Conservation (phyloP, 208 protist species). For the Eutreptiella sp. region DNA sequence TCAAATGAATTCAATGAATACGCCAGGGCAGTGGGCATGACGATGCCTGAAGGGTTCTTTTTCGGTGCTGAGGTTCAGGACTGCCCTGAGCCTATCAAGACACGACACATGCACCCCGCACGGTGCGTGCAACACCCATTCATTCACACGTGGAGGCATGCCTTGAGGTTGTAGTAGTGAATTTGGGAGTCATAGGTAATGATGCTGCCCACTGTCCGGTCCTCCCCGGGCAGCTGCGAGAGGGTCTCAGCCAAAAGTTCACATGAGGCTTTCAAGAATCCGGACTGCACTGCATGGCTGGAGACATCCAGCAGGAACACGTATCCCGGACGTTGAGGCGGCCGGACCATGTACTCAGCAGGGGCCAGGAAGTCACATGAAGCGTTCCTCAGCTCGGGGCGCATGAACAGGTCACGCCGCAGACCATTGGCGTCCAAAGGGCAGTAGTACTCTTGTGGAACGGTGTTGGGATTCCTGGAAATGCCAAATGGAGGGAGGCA, state of each 20-base stretch:
- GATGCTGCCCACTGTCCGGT: conserved; percentile 57
- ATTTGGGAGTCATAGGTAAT: conserved; percentile 76
- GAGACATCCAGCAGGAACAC: conserved; percentile 91
- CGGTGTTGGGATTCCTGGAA: too few species aligned
- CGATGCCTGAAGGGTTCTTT: too few species aligned
- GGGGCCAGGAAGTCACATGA: conserved; percentile 88
- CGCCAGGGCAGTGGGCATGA: too few species aligned
- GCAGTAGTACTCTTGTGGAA: conserved; percentile 64
- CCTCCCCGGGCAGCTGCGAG: too few species aligned
- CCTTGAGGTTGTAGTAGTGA: conserved; percentile 84
- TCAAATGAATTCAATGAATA: too few species aligned
- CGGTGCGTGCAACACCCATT: too few species aligned
- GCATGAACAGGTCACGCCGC: conserved; percentile 57
- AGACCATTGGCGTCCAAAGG: conserved; percentile 68
- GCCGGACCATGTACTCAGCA: conserved; percentile 82
- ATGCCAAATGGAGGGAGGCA: too few species aligned
- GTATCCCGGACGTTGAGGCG: conserved; percentile 77
- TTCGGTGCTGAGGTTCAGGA: too few species aligned
- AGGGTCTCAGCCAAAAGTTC: too few species aligned
- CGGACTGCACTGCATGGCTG: conserved; percentile 65
- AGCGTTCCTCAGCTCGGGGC: conserved; percentile 78
- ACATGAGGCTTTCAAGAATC: conserved; percentile 65
- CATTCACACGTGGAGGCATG: too few species aligned
- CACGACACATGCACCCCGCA: too few species aligned
- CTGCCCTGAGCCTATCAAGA: too few species aligned